Evolutionary conservation across 306 rosid species (phyloP), one percentile per base, ranked within the genome.

Genomic region (Sicyos edulis): DNA sequence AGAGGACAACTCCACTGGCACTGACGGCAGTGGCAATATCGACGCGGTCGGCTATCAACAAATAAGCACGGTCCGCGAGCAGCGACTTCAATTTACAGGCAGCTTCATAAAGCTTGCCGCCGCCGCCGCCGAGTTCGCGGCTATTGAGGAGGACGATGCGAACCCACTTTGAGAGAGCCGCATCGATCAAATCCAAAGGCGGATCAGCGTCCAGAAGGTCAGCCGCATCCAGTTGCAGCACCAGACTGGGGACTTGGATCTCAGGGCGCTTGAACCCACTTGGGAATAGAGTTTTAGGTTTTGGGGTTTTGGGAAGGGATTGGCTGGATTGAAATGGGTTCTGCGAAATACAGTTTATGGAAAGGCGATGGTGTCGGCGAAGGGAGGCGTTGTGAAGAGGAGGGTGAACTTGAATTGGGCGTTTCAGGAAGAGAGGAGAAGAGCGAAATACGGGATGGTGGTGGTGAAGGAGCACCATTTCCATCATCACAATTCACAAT

Each of bases 181-280:
- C 81, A 73, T 91, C 91, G 44, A 93, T 72, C 72, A 81, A 64
- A 32, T 76, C 77, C 50, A 91, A 57, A 2, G 82, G 49, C 11
- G 76, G 79, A 3, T 64, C 88, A 3, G 74, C 76, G 50, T 45
- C 72, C 40, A 90, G 73, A 12, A 89, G 83, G 22, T 91, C 87
- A 17, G 82, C 78, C 1, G 92, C 75, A 47, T 85, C 82, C 55
- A 91, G 51, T 12, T 85, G 88, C 4, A 91, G 95, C 24, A 89
- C 78, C 8, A 91, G 81, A 52, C 79, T 75, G 20, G 99, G 97
- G 71, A 87, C 80, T 71, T 78, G 77, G 69, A 93, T 80, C 79
- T 88, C 89, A 2, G 97, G 90, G 34, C 97, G 83, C 87, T 89
- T 91, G 86, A 64, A 91, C 17, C 99, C 99, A n/a, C 96, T 96